These are phyloP conservation scores for Daphne laureola DNA, from an alignment of 441 rosid species.

Conservation along the genomic window DNA sequence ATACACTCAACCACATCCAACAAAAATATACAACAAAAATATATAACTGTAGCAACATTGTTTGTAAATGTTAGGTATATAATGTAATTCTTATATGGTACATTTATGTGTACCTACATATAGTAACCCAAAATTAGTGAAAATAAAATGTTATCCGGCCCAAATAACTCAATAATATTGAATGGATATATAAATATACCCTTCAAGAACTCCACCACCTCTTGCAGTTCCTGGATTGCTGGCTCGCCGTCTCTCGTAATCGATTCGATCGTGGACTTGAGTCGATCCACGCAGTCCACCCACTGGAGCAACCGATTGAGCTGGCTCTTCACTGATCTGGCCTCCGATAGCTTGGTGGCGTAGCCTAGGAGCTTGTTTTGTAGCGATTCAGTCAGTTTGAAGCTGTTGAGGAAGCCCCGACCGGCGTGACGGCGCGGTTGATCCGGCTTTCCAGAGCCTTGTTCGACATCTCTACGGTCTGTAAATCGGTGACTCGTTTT, in stretches of 20 bases:
- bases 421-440: constrained; percentile 46
- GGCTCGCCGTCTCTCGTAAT: constrained; percentile 44
- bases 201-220: constrained; percentile 71
- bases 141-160: too few species aligned
- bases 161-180: too few species aligned
- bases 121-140: too few species aligned
- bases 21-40: too few species aligned
- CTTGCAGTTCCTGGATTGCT: constrained; percentile 58
- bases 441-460: constrained; percentile 57
- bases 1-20: too few species aligned
- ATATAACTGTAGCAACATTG: too few species aligned
- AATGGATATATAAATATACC: too few species aligned
- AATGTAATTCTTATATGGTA: too few species aligned
- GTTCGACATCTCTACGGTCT: constrained; percentile 39
- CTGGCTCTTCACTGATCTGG: constrained; percentile 22
- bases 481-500: constrained; percentile 42
- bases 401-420: constrained; percentile 37
- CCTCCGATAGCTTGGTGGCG: constrained; percentile 23
- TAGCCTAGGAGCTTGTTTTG: constrained; percentile 31
- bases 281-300: constrained; percentile 37
- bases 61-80: too few species aligned
- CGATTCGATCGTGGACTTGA: constrained; percentile 26
- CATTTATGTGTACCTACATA: too few species aligned
- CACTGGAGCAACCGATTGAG: constrained; percentile 28
- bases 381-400: constrained; percentile 39